A percentile compares a stretch with the other conserved stretches of the same genome.
Conservation (phyloP, 2,329 filamentous ascomycete species). For the Xylariaceae sp. region DNA sequence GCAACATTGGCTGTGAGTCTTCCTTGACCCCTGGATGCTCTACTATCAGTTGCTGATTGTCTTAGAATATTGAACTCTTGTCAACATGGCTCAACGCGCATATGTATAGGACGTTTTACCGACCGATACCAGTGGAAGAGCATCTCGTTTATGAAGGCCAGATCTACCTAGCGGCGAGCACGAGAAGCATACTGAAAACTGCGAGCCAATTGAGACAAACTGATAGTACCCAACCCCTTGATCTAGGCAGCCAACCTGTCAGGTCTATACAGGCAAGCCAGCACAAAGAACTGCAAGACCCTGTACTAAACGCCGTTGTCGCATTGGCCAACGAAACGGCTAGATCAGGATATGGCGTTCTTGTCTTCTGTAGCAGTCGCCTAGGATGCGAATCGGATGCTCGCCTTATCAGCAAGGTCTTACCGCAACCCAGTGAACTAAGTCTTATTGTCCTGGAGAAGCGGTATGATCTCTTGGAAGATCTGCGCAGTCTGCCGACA, state of each 20-base stretch:
- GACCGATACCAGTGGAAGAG: slow-evolving; percentile 70
- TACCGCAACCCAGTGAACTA: slow-evolving; percentile 49
- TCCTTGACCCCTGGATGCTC: background rate
- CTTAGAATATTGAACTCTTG: slow-evolving; percentile 62
- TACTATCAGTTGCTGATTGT: slow-evolving; percentile 1
- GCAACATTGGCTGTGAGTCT: slow-evolving; percentile 63
- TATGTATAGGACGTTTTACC: slow-evolving; percentile 67
- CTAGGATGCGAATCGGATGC: slow-evolving; percentile 63
- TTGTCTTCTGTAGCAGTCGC: slow-evolving; percentile 70
- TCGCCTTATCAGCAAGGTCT: slow-evolving; percentile 59
- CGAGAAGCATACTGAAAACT: slow-evolving; percentile 53
- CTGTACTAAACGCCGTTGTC: slow-evolving; percentile 65
- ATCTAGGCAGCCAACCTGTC: slow-evolving; percentile 36
- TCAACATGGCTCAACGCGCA: slow-evolving; percentile 66
- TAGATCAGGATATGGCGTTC: slow-evolving; percentile 60
- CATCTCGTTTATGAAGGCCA: slow-evolving; percentile 66
- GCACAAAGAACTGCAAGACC: slow-evolving; percentile 58
- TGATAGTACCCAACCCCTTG: slow-evolving; percentile 31
- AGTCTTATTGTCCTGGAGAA: slow-evolving; percentile 48
- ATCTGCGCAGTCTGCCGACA: slow-evolving; percentile 59
- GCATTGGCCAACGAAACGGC: slow-evolving; percentile 65
- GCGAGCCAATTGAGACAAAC: slow-evolving; percentile 45
- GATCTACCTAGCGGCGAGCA: slow-evolving; percentile 59
- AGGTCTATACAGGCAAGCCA: slow-evolving; percentile 50
- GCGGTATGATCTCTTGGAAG: slow-evolving; percentile 58